Evolutionary conservation across 2,329 filamentous ascomycete genomes (phyloP), one percentile per base, ranked within the genome.

Genomic region (Metarhizium humberi): DNA sequence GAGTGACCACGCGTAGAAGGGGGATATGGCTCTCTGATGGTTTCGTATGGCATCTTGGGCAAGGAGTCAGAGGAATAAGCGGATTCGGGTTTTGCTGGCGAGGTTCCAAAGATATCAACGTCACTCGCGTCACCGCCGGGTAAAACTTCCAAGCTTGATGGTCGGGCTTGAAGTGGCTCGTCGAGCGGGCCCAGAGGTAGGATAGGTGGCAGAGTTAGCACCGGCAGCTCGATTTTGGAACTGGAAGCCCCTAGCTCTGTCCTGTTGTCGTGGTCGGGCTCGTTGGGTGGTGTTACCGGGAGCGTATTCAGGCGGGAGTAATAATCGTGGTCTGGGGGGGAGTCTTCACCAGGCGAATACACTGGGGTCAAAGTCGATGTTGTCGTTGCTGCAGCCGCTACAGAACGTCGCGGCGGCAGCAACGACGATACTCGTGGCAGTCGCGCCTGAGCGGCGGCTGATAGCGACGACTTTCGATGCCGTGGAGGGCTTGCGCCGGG

Each of bases 351-450:
- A 18, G 51, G 43, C 20, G 51, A 52, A 20, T 54, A 58, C 11
- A 45, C 47, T 30, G 54, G 56, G 13, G 56, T 54, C 6, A 48
- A 43, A 13, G 52, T 40, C 18, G 56, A n/a, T 30, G 53, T n/a
- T 46, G 53, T 58, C 52, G 57, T 59, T 50, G 55, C 56, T 57
- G 58, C 56, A 49, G 54, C 56, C 54, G 56, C 57, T 29, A 52
- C 49, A 43, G 48, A 30, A n/a, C 52, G 66, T 59, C 68, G 66
- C 40, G 73, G 68, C 47, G 73, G 72, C n/a, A 75, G 65, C 53
- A 77, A 67, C 48, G 75, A 76, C 36, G 74, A 75, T 30, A 69
- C 71, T 58, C 73, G 72, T 50, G 73, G 72, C 46, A 70, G 69
- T 47, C 69, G 69, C 50, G 66, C 57, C 18, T 66, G 64, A 45